Evolutionary conservation across 768 basidiomycete species (phyloP).

Genomic region (Rhodotorula diobovata): DNA sequence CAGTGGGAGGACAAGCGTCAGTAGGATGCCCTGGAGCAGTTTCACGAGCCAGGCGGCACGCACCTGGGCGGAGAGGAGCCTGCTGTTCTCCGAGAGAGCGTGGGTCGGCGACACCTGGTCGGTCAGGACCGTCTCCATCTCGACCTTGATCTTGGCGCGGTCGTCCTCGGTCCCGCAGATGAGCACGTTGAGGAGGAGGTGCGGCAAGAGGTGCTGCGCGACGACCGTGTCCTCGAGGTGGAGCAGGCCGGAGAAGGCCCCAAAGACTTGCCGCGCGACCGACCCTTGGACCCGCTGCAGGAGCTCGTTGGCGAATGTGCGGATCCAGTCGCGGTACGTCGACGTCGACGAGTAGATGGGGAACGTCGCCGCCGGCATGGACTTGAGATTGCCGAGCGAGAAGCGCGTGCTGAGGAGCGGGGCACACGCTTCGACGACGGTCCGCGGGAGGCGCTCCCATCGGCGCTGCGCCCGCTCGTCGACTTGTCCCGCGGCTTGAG

Average conservation of each 20-base stretch:
- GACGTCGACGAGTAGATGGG: slow-evolving; percentile 72
- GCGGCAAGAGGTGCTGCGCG: slow-evolving; percentile 84
- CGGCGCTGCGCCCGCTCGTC: slow-evolving; percentile 46
- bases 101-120: slow-evolving; percentile 73
- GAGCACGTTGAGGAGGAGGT: slow-evolving; percentile 79
- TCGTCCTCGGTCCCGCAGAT: slow-evolving; percentile 66
- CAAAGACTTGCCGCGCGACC: slow-evolving; percentile 59
- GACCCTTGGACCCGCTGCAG: slow-evolving; percentile 53
- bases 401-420: slow-evolving; percentile 65
- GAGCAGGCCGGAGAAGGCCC: slow-evolving; percentile 70
- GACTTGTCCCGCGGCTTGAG: neutral
- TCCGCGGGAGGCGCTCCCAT: slow-evolving; percentile 75
- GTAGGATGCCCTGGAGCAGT: neutral
- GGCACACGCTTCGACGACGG: slow-evolving; percentile 76
- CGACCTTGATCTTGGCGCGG: slow-evolving; percentile 62
- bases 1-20: neutral
- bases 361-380: slow-evolving; percentile 49
- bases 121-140: slow-evolving; percentile 73
- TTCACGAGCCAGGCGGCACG: neutral
- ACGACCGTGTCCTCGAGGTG: slow-evolving; percentile 80
- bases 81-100: slow-evolving; percentile 66
- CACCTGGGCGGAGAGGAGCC: slow-evolving; percentile 89
- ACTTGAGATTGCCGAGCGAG: slow-evolving; percentile 52
- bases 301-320: slow-evolving; percentile 76
- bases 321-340: slow-evolving; percentile 95